These are phyloP conservation scores for Kazachstania taianensis DNA, from an alignment of 805 yeast species.

Conservation along the genomic window DNA sequence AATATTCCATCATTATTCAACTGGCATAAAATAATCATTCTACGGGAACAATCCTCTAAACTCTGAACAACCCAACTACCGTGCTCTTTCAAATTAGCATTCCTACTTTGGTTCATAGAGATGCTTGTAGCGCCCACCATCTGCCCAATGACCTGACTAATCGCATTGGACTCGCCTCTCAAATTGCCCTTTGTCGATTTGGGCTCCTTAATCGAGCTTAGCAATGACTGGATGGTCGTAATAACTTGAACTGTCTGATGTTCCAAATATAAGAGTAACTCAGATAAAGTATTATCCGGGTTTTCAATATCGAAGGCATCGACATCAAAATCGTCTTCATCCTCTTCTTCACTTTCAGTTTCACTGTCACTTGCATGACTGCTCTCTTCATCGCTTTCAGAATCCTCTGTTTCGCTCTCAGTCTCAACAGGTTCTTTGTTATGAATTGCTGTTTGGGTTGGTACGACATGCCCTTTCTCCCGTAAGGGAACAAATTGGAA, in stretches of 20 bases:
- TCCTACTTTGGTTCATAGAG: slow-evolving; percentile 82
- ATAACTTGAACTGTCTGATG: slow-evolving; percentile 91
- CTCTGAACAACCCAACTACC: slow-evolving; percentile 86
- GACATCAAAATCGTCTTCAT: slow-evolving; percentile 42
- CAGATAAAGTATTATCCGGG: slow-evolving; percentile 82
- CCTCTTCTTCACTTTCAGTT: slow-evolving; percentile 10
- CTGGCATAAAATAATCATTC: slow-evolving; percentile 69
- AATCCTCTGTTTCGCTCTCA: slow-evolving; percentile 3
- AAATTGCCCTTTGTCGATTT: slow-evolving; percentile 68
- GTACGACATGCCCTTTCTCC: not conserved
- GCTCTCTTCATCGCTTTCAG: slow-evolving; percentile 21
- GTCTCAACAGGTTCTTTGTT: slow-evolving; percentile 1
- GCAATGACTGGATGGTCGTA: slow-evolving; percentile 73
- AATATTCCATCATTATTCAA: slow-evolving; percentile 25
- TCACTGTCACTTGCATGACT: slow-evolving; percentile 2
- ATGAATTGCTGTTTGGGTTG: not conserved
- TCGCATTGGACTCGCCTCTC: slow-evolving; percentile 63
- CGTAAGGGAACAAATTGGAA: slow-evolving; percentile 1
- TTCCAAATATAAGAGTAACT: slow-evolving; percentile 74
- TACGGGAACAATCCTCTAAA: slow-evolving; percentile 70
- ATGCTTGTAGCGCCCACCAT: slow-evolving; percentile 86
- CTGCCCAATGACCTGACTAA: slow-evolving; percentile 65
- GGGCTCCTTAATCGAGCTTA: slow-evolving; percentile 67
- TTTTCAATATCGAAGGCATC: slow-evolving; percentile 72
- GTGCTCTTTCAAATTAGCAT: slow-evolving; percentile 75